Conservation (phyloP, 805 yeast species). For the Candida rishiriensis region DNA sequence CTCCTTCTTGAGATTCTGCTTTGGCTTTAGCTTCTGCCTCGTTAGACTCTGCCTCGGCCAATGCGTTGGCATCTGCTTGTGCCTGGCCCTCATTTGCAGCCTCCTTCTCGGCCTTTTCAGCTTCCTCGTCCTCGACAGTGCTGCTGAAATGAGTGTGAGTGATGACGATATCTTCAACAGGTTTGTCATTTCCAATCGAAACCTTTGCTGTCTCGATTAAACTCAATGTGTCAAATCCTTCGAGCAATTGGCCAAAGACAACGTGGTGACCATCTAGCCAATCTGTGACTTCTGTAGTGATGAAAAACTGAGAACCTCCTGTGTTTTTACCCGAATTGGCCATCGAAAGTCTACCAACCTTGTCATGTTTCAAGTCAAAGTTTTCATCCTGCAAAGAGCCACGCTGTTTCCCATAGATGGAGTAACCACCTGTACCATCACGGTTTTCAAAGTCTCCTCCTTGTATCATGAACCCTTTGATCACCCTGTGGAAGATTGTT, state of each 20-base stretch:
- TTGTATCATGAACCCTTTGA: constrained; percentile 72
- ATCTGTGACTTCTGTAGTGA: constrained; percentile 48
- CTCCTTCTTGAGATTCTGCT: neutral
- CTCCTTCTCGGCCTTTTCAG: neutral
- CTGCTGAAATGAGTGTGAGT: constrained; percentile 9
- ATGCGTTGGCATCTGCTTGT: neutral
- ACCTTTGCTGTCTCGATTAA: constrained; percentile 56
- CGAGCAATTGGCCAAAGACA: constrained; percentile 72
- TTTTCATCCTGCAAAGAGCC: constrained; percentile 69
- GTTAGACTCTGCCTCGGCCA: neutral
- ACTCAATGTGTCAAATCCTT: constrained; percentile 61
- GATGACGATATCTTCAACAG: constrained; percentile 41
- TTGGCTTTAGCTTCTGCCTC: neutral
- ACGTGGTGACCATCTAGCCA: constrained; percentile 64
- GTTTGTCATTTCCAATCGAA: constrained; percentile 33
- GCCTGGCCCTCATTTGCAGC: neutral
- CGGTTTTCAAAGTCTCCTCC: constrained; percentile 78
- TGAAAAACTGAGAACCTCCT: constrained; percentile 69
- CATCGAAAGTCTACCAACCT: constrained; percentile 44
- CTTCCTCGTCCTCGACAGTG: neutral
- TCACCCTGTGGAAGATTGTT: constrained; percentile 69
- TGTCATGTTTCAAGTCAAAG: constrained; percentile 43
- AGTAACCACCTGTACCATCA: constrained; percentile 72
- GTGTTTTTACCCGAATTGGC: constrained; percentile 49
- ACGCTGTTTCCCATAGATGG: constrained; percentile 62